Evolutionary conservation across 2,329 filamentous ascomycete species (phyloP), one percentile per base, ranked within the genome.

Genomic region (Penicillium sp.): DNA sequence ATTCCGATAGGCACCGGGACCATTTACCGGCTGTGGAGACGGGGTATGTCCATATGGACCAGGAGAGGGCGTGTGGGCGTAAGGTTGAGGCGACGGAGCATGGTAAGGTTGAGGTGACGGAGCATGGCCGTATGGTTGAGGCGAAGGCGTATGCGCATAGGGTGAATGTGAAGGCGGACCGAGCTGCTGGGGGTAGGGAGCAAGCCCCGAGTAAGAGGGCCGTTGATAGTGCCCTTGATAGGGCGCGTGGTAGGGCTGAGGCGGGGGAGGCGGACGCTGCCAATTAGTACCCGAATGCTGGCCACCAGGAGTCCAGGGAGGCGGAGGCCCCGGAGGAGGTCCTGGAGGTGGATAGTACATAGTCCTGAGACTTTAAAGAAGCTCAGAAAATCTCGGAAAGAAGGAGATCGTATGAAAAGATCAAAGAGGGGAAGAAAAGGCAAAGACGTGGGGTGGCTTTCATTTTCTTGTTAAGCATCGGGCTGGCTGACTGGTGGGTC

Each of bases 341-440:
- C 51, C 58, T 6, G 49, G 56, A 21, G 56, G 54, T 18, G 55
- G 54, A 49, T 60, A 58, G 18, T 62, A 58, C 52, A 62, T 62
- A 31, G 34, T 29, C 12, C 28, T 10, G n/a, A 18, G 43, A 42
- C 1, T 21, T 45, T 13, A 23, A 5, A 46, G 31, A 41, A 9
- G 6, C n/a, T 3, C 16, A 13, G 4, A 18, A 3, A 23, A 7
- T 3, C 12, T 7, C 24, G 7, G 6, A 18, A 3, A 21, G 18
- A 21, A 21, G 3, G 18, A 21, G 18, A 21, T 21, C 18, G 18
- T 21, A 10, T 7, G n/a, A 42, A 26, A 29, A 26, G 41, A 42
- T 29, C 15, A 13, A 31, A 16, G 15, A 16, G 39, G 31, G 24
- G 23, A 38, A 41, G n/a, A 16, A 26, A 41, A 21, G 42, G 46